Percentiles rank a stretch among this genome's conserved stretches.
phyloP scores from a whole-genome alignment of 1,284 basidiomycete genomes.

The Tranzscheliella williamsii region DNA sequence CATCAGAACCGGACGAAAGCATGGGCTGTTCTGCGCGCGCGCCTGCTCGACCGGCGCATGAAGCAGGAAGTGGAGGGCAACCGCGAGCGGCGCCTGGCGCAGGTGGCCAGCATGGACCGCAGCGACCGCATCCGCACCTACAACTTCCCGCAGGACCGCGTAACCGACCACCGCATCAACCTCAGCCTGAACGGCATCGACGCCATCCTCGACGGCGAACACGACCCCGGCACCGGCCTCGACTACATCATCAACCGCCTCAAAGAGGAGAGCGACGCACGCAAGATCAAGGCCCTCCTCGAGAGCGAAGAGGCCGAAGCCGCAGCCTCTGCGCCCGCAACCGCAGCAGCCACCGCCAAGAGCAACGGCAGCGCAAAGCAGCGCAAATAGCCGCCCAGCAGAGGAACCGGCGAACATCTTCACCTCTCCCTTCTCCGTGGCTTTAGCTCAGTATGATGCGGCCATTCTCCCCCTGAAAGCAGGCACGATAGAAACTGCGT shows the following conservation, averaged over 20 bases:
- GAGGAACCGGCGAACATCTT: not conserved
- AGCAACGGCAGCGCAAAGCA: not conserved
- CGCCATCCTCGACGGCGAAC: conserved; percentile 55
- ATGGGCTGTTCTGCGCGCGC: conserved; percentile 54
- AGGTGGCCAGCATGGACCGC: conserved; percentile 57
- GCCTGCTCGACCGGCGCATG: conserved; percentile 51
- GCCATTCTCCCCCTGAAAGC: too few species aligned
- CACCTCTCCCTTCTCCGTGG: too few species aligned
- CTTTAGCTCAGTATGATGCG: too few species aligned
- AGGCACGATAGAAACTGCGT: too few species aligned
- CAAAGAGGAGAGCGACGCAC: conserved; percentile 18
- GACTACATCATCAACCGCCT: conserved; percentile 44
- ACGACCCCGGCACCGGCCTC: conserved; percentile 42
- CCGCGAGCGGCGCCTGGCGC: conserved; percentile 42
- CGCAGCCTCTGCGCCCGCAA: conserved; percentile 3
- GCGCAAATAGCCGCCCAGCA: not conserved
- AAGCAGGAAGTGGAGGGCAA: conserved; percentile 48
- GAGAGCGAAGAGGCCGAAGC: conserved; percentile 35
- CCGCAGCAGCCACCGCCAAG: not conserved
- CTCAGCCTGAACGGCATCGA: conserved; percentile 52
- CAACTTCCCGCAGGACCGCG: conserved; percentile 59
- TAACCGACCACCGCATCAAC: conserved; percentile 57
- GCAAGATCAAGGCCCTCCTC: conserved; percentile 40
- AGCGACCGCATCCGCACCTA: conserved; percentile 58
- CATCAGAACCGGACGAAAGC: conserved; percentile 68